These are phyloP conservation scores for Brassica napus DNA, from an alignment of 345 rosid genomes.

Conservation along the genomic window DNA sequence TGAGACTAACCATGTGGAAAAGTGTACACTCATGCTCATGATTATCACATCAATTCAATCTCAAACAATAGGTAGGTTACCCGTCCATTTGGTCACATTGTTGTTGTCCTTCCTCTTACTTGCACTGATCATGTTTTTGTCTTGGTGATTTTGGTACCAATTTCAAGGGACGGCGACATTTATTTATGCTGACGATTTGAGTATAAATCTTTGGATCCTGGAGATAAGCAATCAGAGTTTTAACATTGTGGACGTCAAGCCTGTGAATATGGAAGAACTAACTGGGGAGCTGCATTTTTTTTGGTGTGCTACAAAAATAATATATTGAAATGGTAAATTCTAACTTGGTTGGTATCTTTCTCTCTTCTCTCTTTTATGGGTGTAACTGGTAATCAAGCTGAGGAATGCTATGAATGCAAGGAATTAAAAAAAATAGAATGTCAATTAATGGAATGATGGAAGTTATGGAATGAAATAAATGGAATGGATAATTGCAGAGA, in stretches of 20 bases:
- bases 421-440: no score
- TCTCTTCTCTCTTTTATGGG: background rate
- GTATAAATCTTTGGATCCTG: slow-evolving; percentile 75
- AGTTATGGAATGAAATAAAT: no score
- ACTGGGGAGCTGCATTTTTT: slow-evolving; percentile 47
- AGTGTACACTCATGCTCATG: slow-evolving; percentile 97
- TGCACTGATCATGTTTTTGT: slow-evolving; percentile 28
- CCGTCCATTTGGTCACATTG: background rate
- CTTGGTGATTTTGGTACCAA: slow-evolving; percentile 23
- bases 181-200: slow-evolving; percentile 69
- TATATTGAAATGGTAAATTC: background rate
- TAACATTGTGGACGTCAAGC: slow-evolving; percentile 67
- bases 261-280: slow-evolving; percentile 75
- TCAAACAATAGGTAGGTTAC: slow-evolving; percentile 71
- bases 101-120: slow-evolving; percentile 17
- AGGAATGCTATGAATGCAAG: no score
- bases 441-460: no score
- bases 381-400: no score
- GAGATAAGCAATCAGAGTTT: slow-evolving; percentile 72
- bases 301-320: slow-evolving; percentile 1
- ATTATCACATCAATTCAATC: slow-evolving; percentile 79
- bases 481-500: no score
- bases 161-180: slow-evolving; percentile 67
- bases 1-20: slow-evolving; percentile 80
- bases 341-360: background rate